Conservation (phyloP, 1,284 basidiomycete genomes). For the Leccinum solheimii region DNA sequence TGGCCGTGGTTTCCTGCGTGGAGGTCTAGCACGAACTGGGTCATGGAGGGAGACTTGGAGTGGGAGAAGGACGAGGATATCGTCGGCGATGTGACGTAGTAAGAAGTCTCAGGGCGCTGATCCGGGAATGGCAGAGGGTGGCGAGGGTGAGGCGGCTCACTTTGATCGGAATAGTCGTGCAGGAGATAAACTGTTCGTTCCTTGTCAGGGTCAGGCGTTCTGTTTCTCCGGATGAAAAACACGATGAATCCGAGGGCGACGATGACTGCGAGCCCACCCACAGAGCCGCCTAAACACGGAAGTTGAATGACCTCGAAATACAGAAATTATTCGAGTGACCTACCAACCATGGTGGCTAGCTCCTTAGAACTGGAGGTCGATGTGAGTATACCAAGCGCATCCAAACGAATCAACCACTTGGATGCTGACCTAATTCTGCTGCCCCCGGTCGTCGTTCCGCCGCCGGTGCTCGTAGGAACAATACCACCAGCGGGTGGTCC, state of each 20-base stretch:
- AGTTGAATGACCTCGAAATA: slow-evolving; percentile 8
- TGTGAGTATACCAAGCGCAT: not conserved
- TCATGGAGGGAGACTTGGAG: not conserved
- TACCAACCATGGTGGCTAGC: slow-evolving; percentile 62
- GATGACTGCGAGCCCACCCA: slow-evolving; percentile 59
- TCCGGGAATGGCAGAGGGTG: slow-evolving; percentile 54
- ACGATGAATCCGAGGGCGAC: slow-evolving; percentile 44
- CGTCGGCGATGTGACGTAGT: slow-evolving; percentile 63
- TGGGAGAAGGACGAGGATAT: slow-evolving; percentile 26
- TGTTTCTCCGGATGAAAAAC: slow-evolving; percentile 53
- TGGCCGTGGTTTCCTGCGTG: no score
- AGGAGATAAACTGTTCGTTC: slow-evolving; percentile 64
- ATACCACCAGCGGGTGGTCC: slow-evolving; percentile 72
- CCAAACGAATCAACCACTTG: not conserved
- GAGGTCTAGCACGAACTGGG: slow-evolving; percentile 21
- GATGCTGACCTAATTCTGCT: slow-evolving; percentile 26
- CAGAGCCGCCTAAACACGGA: slow-evolving; percentile 50
- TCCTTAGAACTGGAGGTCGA: slow-evolving; percentile 39
- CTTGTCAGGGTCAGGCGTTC: slow-evolving; percentile 40
- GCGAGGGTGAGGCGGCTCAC: slow-evolving; percentile 25
- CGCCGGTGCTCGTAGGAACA: slow-evolving; percentile 9
- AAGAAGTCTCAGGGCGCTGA: slow-evolving; percentile 69
- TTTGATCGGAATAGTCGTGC: slow-evolving; percentile 53
- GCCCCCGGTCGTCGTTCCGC: slow-evolving; percentile 22
- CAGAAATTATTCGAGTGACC: slow-evolving; percentile 7